Conservation (phyloP, 441 rosid genomes). For the Eutrema salsugineum region DNA sequence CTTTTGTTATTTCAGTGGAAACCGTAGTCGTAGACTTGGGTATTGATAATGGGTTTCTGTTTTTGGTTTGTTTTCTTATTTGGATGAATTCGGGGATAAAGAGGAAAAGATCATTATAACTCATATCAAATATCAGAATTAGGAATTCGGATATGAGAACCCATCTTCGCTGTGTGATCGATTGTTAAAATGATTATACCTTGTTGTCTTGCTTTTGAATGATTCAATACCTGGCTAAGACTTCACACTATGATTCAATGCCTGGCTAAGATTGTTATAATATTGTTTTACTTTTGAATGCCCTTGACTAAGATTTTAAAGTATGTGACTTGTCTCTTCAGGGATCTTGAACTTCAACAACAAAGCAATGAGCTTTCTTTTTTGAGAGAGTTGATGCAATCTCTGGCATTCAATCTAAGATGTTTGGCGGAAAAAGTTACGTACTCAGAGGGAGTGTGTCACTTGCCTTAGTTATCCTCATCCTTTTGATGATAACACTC, state of each 20-base stretch:
- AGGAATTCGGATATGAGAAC: not conserved
- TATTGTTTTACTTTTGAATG: not conserved
- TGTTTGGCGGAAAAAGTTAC: conserved; percentile 18
- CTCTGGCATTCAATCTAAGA: conserved; percentile 7
- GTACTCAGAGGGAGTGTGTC: conserved; percentile 31
- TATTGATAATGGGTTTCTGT: not conserved
- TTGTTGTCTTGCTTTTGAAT: not conserved
- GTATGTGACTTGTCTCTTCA: not conserved
- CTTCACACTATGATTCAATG: not conserved
- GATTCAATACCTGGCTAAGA: not conserved
- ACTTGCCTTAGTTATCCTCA: conserved; percentile 26
- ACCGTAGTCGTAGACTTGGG: not conserved
- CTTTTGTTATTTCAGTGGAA: not conserved
- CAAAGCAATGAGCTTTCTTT: not conserved
- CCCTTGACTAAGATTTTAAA: not conserved
- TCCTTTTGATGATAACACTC: conserved; percentile 8
- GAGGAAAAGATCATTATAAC: not conserved
- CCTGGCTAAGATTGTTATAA: not conserved
- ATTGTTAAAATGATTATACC: not conserved
- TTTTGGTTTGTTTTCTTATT: not conserved
- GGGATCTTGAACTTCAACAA: conserved; percentile 15
- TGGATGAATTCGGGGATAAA: not conserved
- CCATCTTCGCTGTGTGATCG: not conserved
- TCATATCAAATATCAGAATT: not conserved
- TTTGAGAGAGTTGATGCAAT: conserved; percentile 8